Evolutionary conservation across 768 basidiomycete genomes (phyloP).

Genomic region (Dacryopinax spathularia): DNA sequence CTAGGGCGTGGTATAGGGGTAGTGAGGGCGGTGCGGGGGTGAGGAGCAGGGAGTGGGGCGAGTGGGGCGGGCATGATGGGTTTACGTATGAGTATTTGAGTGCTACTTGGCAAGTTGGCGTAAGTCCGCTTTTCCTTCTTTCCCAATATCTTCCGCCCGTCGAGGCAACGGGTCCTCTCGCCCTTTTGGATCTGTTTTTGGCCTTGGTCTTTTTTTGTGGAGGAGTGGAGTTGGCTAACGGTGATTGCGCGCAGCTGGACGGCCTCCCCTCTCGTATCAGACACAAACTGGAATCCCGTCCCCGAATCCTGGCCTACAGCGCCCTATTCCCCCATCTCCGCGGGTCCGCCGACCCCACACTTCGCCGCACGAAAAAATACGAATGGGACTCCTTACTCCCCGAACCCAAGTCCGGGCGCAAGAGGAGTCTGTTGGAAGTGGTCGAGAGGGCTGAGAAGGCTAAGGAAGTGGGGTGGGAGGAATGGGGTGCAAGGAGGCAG

Average conservation of each 20-base stretch:
- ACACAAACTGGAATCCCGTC: not conserved
- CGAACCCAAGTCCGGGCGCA: not conserved
- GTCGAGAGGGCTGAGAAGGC: not conserved
- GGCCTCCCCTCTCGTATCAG: not conserved
- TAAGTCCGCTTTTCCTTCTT: not conserved
- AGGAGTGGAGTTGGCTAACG: no score
- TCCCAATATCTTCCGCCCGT: not conserved
- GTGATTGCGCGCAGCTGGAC: no score
- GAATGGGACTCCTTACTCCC: not conserved
- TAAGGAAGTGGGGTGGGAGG: not conserved
- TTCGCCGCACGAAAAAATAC: not conserved
- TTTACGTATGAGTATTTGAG: not conserved
- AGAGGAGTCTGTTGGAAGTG: not conserved
- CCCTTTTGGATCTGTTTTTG: no score
- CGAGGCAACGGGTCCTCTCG: not conserved
- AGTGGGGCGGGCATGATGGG: not conserved
- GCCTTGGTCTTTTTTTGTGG: no score
- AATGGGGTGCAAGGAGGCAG: not conserved
- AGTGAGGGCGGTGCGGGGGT: not conserved
- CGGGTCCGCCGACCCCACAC: not conserved
- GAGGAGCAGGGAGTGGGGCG: not conserved
- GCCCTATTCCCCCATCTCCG: not conserved
- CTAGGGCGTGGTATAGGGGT: not conserved
- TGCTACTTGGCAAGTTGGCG: not conserved
- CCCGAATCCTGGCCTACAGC: not conserved